Evolutionary conservation across 116 monocot species (phyloP), one percentile per base, ranked within the genome.

Genomic region (Dioscorea cayenensis): DNA sequence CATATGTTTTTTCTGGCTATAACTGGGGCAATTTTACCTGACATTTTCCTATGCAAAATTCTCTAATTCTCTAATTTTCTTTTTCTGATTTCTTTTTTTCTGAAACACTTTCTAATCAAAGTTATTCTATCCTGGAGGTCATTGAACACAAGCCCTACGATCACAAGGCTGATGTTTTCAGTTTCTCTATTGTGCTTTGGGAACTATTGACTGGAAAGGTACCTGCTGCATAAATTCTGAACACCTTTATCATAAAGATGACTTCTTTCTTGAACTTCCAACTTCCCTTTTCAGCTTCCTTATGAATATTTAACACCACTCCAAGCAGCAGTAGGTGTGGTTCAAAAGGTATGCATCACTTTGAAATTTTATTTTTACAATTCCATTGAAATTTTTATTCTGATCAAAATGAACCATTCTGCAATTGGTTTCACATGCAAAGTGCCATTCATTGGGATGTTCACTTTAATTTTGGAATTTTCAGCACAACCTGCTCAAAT

Each of bases 131-230:
- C 37, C 19, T 75, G 19, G 75, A 96, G 95, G 90, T 96, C 70
- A 96, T 96, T 75, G 92, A 90, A 76, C 95, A 96, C 81, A 96
- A 90, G 71, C 82, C 83, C 23, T 96, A 96, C 76, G 92, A 96
- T 82, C 95, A 90, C 50, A 96, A 92, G 69, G 95, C 92, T 77
- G 95, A 96, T 84, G 90, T 96, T 66, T 96, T 96, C 29, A 96
- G 95, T 78, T 96, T 92, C 68, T 87, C 75, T 28, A 52, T 96
- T 63, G 82, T 96, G 38, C 78, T 96, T 25, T 96, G 95, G 95
- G 95, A 96, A 72, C 76, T 96, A 65, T 67, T 96, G 63, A 87
- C 90, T 17, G 80, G 67, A 65, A 89, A 92, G 90, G 95, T 96
- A 86, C 68, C 50, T 68, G 19, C 11, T 28, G 19, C 32, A 58